A percentile compares a stretch with the other conserved stretches of the same genome.
Conservation (phyloP, 495 filamentous ascomycete genomes). For the Penicillium lagena region DNA sequence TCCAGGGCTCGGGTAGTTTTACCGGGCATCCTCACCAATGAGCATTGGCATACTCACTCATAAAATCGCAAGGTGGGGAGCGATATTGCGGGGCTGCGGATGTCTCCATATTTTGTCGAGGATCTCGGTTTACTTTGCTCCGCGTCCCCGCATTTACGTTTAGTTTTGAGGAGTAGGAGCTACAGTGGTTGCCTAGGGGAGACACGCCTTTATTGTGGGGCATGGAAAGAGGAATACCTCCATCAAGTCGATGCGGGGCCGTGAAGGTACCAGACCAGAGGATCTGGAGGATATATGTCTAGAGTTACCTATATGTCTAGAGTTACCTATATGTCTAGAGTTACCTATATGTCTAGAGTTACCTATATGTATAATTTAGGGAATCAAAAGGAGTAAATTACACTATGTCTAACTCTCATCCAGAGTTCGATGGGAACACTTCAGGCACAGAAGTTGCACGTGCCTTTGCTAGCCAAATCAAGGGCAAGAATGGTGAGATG, state of each 20-base stretch:
- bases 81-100: conserved; percentile 6
- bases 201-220: too few relatives aligned
- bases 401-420: conserved; percentile 16
- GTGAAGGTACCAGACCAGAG: too few relatives aligned
- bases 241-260: too few relatives aligned
- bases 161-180: too few relatives aligned
- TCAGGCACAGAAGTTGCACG: conserved; percentile 36
- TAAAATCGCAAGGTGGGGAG: conserved; percentile 6
- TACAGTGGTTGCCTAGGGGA: too few relatives aligned
- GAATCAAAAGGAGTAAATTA: too few relatives aligned
- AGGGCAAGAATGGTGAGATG: conserved; percentile 26
- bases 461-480: conserved; percentile 30
- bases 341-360: too few relatives aligned
- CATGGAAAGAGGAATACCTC: too few relatives aligned
- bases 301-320: too few relatives aligned
- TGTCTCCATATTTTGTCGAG: not conserved
- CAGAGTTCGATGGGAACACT: conserved; percentile 36
- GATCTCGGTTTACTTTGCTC: conserved; percentile 1
- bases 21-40: conserved; percentile 4
- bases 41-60: not conserved
- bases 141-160: conserved; percentile 8
- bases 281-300: too few relatives aligned
- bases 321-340: too few relatives aligned
- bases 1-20: conserved; percentile 5
- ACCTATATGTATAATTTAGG: too few relatives aligned